phyloP scores from a whole-genome alignment of 495 filamentous ascomycete species.

The Aspergillus panamensis region DNA sequence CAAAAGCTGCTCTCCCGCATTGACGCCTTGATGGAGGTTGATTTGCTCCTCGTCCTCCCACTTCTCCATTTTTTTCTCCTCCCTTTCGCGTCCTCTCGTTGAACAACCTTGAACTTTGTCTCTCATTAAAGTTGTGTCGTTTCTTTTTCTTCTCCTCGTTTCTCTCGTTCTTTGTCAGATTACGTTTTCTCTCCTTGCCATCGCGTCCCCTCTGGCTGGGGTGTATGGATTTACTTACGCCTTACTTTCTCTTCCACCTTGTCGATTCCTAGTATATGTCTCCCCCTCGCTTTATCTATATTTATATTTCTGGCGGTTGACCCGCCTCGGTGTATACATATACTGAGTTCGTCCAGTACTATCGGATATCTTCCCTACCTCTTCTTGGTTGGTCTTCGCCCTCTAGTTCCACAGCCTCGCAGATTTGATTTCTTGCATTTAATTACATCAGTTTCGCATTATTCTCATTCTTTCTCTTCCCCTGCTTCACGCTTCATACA shows the following conservation, averaged over 20 bases:
- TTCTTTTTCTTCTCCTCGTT: not conserved
- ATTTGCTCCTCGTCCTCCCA: slow-evolving; percentile 2
- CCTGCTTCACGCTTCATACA: slow-evolving; percentile 4
- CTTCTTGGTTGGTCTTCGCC: slow-evolving; percentile 2
- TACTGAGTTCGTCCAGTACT: not conserved
- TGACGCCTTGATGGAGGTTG: not conserved
- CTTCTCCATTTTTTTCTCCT: slow-evolving; percentile 1
- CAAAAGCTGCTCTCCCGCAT: slow-evolving; percentile 9
- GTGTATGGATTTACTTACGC: no score
- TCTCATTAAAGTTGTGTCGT: no score
- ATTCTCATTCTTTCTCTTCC: slow-evolving; percentile 1
- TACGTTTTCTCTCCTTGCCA: not conserved
- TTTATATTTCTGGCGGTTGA: slow-evolving; percentile 1
- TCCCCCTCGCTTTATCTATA: no score
- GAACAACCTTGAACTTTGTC: no score
- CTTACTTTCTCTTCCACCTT: no score
- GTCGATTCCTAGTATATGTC: no score
- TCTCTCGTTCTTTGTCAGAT: no score
- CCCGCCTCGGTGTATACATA: slow-evolving; percentile 1
- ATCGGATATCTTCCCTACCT: slow-evolving; percentile 14
- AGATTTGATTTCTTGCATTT: not conserved
- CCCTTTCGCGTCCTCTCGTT: not conserved
- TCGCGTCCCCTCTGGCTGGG: not conserved
- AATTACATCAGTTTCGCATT: slow-evolving; percentile 1
- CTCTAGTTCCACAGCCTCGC: not conserved